Evolutionary conservation across 1,284 basidiomycete genomes (phyloP).

Genomic region (Tetrapyrgos nigripes): DNA sequence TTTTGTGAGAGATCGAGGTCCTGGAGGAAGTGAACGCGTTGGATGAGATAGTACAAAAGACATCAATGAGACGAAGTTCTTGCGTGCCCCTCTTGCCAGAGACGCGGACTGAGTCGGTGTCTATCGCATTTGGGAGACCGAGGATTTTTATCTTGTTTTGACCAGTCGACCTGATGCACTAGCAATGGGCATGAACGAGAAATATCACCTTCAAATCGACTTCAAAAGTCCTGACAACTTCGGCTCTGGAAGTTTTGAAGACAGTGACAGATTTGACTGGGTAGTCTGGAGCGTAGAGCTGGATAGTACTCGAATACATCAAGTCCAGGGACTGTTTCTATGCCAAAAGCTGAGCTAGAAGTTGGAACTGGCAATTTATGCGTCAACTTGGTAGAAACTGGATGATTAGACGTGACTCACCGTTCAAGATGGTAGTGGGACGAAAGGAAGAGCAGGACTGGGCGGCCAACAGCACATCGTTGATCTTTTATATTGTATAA

Average conservation of each 20-base stretch:
- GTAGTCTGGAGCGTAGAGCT: conserved; percentile 30
- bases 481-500: too few relatives aligned
- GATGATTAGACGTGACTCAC: too few relatives aligned
- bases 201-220: conserved; percentile 37
- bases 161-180: conserved; percentile 44
- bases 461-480: too few relatives aligned
- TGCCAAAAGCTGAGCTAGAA: neutral
- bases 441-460: too few relatives aligned
- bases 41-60: conserved; percentile 45
- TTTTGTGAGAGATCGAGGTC: conserved; percentile 29
- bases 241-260: conserved; percentile 41
- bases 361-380: too few relatives aligned
- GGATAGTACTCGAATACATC: neutral
- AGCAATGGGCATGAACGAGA: too few relatives aligned
- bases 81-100: conserved; percentile 37
- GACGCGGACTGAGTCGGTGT: conserved; percentile 54
- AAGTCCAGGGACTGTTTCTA: too few relatives aligned
- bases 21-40: conserved; percentile 23
- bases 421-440: too few relatives aligned
- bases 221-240: conserved; percentile 38
- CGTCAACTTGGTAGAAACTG: too few relatives aligned
- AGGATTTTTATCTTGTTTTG: conserved; percentile 54
- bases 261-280: conserved; percentile 42
- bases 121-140: conserved; percentile 52
- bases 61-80: conserved; percentile 53